phyloP scores from a whole-genome alignment of 352 stramenopile species.

The Phytophthora idaei region DNA sequence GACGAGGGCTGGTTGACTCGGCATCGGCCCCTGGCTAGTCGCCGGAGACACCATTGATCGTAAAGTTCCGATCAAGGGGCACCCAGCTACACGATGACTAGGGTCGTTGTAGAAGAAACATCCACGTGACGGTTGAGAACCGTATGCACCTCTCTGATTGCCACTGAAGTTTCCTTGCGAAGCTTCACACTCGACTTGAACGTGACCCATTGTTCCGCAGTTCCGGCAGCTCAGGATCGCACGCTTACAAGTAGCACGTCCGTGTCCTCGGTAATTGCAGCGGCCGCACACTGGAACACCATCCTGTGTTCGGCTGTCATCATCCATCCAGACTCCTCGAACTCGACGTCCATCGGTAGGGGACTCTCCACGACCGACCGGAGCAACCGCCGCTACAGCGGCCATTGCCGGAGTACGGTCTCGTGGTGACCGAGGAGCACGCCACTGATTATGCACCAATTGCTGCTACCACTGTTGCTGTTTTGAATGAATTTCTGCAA shows the following conservation, averaged over 20 bases:
- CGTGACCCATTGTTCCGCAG: not conserved
- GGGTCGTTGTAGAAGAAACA: no score
- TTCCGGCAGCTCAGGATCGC: not conserved
- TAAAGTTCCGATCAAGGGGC: no score
- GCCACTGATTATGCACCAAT: not conserved
- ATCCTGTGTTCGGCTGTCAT: not conserved
- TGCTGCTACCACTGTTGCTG: not conserved
- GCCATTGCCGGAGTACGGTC: not conserved
- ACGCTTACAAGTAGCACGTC: not conserved
- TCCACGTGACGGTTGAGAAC: no score
- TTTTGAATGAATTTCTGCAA: not conserved
- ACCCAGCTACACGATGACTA: no score
- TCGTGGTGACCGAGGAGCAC: not conserved
- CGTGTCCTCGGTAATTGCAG: not conserved
- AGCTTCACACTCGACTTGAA: not conserved
- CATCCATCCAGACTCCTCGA: not conserved
- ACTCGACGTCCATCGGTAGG: not conserved
- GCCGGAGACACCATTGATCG: no score
- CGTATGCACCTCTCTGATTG: no score
- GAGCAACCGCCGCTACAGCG: no score
- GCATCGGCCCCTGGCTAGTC: no score
- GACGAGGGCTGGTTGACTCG: no score
- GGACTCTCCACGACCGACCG: no score
- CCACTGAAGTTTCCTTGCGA: no score
- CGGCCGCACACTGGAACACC: not conserved